A percentile compares a stretch with the other conserved stretches of the same genome.
Conservation (phyloP, 1,139 yeast species). For the Yamadazyma kanchanaburiensis region DNA sequence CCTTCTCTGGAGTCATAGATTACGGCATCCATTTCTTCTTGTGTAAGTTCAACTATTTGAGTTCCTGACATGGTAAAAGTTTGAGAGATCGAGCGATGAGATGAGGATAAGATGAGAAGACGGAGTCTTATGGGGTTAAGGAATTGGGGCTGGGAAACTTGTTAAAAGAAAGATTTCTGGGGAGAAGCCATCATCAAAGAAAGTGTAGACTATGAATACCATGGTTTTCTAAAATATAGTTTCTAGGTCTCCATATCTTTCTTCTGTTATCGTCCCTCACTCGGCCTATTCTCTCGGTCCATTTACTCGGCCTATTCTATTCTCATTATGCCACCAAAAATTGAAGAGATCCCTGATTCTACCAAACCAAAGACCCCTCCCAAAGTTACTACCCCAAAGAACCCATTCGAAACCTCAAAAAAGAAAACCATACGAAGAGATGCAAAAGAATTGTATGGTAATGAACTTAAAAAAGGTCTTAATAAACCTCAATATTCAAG, state of each 20-base stretch:
- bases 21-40: slow-evolving; percentile 80
- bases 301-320: too few species aligned
- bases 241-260: too few species aligned
- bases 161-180: too few species aligned
- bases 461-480: slow-evolving; percentile 29
- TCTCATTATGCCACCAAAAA: slow-evolving; percentile 24
- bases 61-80: slow-evolving; percentile 14
- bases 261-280: too few species aligned
- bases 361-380: slow-evolving; percentile 1
- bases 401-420: slow-evolving; percentile 31
- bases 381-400: slow-evolving; percentile 10
- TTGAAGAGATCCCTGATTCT: slow-evolving; percentile 16
- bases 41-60: slow-evolving; percentile 31
- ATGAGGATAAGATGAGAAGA: background rate
- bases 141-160: too few species aligned
- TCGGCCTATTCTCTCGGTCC: too few species aligned
- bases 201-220: too few species aligned
- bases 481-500: slow-evolving; percentile 30
- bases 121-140: too few species aligned
- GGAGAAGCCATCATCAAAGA: too few species aligned
- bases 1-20: slow-evolving; percentile 85
- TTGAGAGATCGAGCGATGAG: slow-evolving; percentile 1
- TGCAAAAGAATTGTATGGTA: slow-evolving; percentile 29
- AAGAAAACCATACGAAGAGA: slow-evolving; percentile 31
- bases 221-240: too few species aligned